A percentile compares a stretch with the other conserved stretches of the same genome.
phyloP scores from a whole-genome alignment of 805 yeast genomes.

The Myxozyma lipomycoides region DNA sequence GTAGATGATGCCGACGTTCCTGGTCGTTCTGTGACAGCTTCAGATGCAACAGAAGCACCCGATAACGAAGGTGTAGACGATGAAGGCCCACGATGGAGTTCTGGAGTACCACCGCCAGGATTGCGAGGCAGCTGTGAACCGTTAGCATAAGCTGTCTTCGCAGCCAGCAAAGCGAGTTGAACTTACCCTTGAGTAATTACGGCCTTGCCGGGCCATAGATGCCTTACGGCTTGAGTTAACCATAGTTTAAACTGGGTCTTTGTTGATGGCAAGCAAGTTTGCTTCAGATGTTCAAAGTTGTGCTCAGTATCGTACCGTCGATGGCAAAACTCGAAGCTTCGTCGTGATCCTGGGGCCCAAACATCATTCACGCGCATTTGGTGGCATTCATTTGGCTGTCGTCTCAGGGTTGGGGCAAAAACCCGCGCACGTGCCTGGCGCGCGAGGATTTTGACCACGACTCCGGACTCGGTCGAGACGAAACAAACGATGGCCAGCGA shows the following conservation, averaged over 20 bases:
- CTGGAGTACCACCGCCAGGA: constrained; percentile 8
- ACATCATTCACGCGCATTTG: no score
- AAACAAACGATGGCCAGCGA: no score
- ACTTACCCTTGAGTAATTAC: constrained; percentile 22
- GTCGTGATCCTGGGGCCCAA: no score
- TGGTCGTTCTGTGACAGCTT: not conserved
- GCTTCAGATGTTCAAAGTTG: no score
- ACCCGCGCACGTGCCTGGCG: no score
- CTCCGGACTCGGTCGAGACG: no score
- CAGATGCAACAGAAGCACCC: not conserved
- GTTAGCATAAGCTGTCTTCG: constrained; percentile 1
- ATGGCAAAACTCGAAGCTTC: no score
- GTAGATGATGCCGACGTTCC: constrained; percentile 4
- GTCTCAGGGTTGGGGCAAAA: no score
- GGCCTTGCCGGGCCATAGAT: constrained; percentile 26
- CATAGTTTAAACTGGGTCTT: not conserved
- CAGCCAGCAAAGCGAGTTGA: not conserved
- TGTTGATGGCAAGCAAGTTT: no score
- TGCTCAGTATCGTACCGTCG: no score
- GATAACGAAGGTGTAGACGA: constrained; percentile 8
- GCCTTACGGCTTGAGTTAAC: not conserved
- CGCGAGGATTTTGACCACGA: no score
- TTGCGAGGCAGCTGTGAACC: constrained; percentile 20
- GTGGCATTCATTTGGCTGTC: no score
- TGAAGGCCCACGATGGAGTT: constrained; percentile 7